Conservation (phyloP, 768 basidiomycete genomes). For the Guyanaporus albipodus region DNA sequence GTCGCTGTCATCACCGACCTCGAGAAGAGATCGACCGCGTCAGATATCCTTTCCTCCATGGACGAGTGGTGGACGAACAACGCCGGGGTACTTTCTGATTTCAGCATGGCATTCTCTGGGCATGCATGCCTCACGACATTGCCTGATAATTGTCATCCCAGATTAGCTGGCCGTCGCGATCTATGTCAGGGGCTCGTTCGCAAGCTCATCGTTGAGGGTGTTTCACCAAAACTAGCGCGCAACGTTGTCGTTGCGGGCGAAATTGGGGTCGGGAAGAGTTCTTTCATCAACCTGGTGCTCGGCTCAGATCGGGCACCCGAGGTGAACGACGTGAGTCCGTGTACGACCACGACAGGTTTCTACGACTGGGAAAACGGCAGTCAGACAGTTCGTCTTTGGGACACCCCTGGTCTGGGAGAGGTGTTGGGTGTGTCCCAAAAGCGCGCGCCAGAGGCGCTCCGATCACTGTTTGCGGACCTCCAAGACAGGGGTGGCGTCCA, state of each 20-base stretch:
- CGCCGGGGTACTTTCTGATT: constrained; percentile 18
- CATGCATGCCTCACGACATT: constrained; percentile 23
- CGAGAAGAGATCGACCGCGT: constrained; percentile 22
- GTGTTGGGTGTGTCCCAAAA: constrained; percentile 13
- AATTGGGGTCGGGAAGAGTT: constrained; percentile 29
- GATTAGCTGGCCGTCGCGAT: constrained; percentile 14
- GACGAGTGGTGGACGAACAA: constrained; percentile 40
- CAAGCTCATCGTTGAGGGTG: constrained; percentile 13
- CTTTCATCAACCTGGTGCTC: constrained; percentile 24
- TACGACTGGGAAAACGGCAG: constrained; percentile 12
- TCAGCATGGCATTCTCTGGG: constrained; percentile 33
- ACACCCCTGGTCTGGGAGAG: constrained; percentile 31
- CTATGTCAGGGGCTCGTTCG: constrained; percentile 17
- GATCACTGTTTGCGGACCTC: constrained; percentile 20
- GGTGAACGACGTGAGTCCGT: constrained; percentile 15
- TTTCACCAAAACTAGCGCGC: constrained; percentile 18
- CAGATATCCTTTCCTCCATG: constrained; percentile 26
- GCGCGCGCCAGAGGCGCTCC: constrained; percentile 19
- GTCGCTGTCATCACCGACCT: constrained; percentile 32
- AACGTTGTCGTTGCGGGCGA: constrained; percentile 27
- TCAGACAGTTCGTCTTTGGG: constrained; percentile 24
- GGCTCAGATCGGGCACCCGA: constrained; percentile 20
- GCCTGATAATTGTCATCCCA: constrained; percentile 21
- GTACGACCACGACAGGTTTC: constrained; percentile 11
- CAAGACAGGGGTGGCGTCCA: constrained; percentile 21